Base-by-base conservation (phyloP, 2,329 filamentous ascomycete species). In the Venturia pyrina region DNA sequence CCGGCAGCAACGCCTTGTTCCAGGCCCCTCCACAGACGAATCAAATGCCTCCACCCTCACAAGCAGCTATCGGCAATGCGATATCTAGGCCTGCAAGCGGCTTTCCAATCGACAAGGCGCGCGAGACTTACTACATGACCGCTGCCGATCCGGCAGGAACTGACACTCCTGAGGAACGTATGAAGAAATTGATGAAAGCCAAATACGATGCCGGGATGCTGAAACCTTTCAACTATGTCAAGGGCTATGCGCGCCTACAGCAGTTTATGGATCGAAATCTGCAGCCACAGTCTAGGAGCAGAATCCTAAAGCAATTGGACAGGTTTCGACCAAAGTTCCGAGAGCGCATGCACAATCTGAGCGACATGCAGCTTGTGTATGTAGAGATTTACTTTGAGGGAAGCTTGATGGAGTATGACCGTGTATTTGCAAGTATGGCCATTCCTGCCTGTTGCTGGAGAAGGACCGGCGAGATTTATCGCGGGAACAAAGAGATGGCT, bases 311-410 rank as follows among this genome's bases (percentile, higher is more conserved):
- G 67, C 93, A 96, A 73, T 84, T 99, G 56, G 91, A 96, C 76
- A 88, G 90, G 66, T 99, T 99, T 78, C 84, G 95, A 59, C 95
- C 95, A 19, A 96, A 96, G 73, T 99, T 99, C 73, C 85, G 95
- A 68, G 93, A 98, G 77, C 92, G 96, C 78, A 93, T 96, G 75
- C 92, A 98, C 70, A 88, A 84, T 43, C 81, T 98, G 73, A 97
- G 91, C 1, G 95, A 99, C 76, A 90, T 97, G 75, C 91, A 99
- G 76, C 85, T 99, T 34, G 88, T 98, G 37, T 87, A 93, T 67
- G 93, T 98, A 13, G 95, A 99, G 78, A 97, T 98, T 91, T 98
- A 95, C 93, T 98, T 99, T 73, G 95, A 99, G 77, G 87, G 89
- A 72, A 95, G 90, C 69, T 79, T 99, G 70, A 95, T 98, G 89